phyloP scores from a whole-genome alignment of 192 early-diverging fungal species.

The Coemansia sp. region DNA sequence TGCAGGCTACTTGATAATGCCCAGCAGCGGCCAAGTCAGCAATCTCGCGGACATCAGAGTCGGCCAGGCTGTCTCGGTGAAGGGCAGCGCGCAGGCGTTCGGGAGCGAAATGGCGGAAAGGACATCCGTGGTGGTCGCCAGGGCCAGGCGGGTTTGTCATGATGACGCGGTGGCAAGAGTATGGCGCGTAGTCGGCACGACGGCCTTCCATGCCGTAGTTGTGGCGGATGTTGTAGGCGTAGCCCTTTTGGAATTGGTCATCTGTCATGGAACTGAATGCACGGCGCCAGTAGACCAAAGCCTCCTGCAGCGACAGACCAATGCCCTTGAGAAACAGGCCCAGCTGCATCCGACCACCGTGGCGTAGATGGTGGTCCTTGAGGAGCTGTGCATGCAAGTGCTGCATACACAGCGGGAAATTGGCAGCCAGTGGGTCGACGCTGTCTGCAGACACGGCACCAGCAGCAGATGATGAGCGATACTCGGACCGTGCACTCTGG shows the following conservation, averaged over 20 bases:
- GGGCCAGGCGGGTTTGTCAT: conserved; percentile 70
- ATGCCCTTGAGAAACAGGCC: conserved; percentile 95
- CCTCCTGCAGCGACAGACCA: conserved; percentile 84
- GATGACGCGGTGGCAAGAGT: conserved; percentile 87
- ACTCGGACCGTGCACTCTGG: conserved; percentile 73
- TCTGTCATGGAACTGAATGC: conserved; percentile 78
- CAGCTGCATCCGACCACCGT: conserved; percentile 86
- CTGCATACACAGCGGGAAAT: conserved; percentile 93
- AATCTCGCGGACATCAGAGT: conserved; percentile 65
- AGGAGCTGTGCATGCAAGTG: conserved; percentile 71
- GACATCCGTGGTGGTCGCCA: conserved; percentile 93
- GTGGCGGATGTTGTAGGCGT: conserved; percentile 94
- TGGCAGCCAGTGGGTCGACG: conserved; percentile 62
- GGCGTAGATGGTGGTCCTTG: conserved; percentile 76
- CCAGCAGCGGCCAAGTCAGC: conserved; percentile 60
- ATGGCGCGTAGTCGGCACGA: conserved; percentile 74
- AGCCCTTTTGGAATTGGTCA: conserved; percentile 89
- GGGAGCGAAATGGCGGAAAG: conserved; percentile 79
- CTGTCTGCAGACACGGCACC: conserved; percentile 64
- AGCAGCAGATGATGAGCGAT: conserved; percentile 52
- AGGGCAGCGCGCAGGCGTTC: conserved; percentile 66
- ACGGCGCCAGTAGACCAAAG: conserved; percentile 86
- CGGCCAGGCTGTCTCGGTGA: conserved; percentile 56
- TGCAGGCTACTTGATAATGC: conserved; percentile 95
- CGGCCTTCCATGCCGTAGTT: conserved; percentile 95